Percentiles rank a stretch among this genome's conserved stretches.
These are phyloP conservation scores for Oldenlandia corymbosa DNA, from an alignment of 257 asterid genomes.

Conservation along the genomic window DNA sequence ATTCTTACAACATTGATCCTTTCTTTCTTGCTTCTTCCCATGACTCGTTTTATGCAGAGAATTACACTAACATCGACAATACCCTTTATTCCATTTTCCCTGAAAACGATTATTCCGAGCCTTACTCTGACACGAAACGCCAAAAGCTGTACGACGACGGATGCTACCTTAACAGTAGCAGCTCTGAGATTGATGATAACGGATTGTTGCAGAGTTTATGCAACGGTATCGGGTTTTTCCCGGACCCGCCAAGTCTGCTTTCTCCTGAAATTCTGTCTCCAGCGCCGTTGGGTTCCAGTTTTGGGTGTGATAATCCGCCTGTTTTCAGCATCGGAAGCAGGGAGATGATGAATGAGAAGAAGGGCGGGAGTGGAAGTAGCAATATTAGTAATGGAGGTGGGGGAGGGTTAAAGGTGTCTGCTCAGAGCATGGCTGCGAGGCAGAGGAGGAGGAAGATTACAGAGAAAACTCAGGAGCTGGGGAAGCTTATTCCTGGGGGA, in stretches of 20 bases:
- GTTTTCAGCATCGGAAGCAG: slow-evolving; percentile 20
- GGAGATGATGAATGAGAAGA: too few species aligned
- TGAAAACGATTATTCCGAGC: slow-evolving; percentile 6
- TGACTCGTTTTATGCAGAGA: too few species aligned
- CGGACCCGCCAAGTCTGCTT: slow-evolving; percentile 29
- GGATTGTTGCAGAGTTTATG: slow-evolving; percentile 13
- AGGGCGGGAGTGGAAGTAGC: neutral
- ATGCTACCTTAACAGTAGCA: too few species aligned
- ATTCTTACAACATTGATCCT: slow-evolving; percentile 9
- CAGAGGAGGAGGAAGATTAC: slow-evolving; percentile 81
- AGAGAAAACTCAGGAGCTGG: slow-evolving; percentile 79
- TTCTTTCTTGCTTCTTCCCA: neutral
- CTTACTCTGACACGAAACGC: slow-evolving; percentile 5
- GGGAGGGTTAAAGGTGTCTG: slow-evolving; percentile 47
- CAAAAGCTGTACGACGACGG: slow-evolving; percentile 17
- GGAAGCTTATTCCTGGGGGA: slow-evolving; percentile 83
- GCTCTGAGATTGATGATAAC: neutral
- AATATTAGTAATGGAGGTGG: too few species aligned
- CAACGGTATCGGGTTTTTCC: slow-evolving; percentile 17
- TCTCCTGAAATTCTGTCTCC: slow-evolving; percentile 15
- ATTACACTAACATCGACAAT: neutral
- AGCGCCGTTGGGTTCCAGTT: too few species aligned
- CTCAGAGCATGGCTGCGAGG: slow-evolving; percentile 81
- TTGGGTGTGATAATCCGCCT: slow-evolving; percentile 23
- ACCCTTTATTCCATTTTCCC: slow-evolving; percentile 6